phyloP scores from a whole-genome alignment of 1,284 basidiomycete species.

The Naganishia albida region DNA sequence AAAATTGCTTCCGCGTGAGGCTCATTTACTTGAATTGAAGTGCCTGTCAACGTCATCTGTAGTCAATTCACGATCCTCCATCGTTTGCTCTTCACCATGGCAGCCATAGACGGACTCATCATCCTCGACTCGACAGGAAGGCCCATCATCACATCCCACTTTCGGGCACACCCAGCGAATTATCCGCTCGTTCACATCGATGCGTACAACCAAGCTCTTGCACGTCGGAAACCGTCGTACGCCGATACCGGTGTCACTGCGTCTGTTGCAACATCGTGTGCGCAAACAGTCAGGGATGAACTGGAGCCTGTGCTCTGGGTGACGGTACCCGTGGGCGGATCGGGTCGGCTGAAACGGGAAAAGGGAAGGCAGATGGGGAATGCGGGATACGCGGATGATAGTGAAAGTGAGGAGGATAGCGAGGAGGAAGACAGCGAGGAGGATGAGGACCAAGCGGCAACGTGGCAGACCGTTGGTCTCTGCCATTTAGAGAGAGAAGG shows the following conservation, averaged over 20 bases:
- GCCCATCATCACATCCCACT: conserved; percentile 84
- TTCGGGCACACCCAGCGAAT: conserved; percentile 72
- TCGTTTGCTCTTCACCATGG: conserved; percentile 39
- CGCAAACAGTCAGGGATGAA: conserved; percentile 15
- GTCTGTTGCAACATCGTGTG: neutral
- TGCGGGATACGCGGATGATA: neutral
- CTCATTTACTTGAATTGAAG: too few relatives aligned
- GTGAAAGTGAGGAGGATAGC: neutral
- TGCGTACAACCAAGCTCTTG: conserved; percentile 72
- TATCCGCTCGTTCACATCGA: conserved; percentile 86
- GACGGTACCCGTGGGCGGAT: conserved; percentile 14
- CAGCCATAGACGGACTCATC: conserved; percentile 79
- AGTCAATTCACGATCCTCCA: neutral
- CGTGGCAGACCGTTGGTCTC: conserved; percentile 51
- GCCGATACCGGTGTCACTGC: conserved; percentile 40
- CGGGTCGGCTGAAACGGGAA: neutral
- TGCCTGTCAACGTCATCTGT: neutral
- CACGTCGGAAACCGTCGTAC: conserved; percentile 56
- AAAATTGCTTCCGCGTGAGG: conserved; percentile 3
- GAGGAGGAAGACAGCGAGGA: neutral
- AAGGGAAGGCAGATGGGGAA: conserved; percentile 52
- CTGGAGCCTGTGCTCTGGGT: conserved; percentile 35
- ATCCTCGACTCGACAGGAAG: conserved; percentile 76
- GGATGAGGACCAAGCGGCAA: conserved; percentile 38
- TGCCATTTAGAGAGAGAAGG: conserved; percentile 73